Evolutionary conservation across 2,329 filamentous ascomycete genomes (phyloP).

Genomic region (Ophiostoma pallidulum): DNA sequence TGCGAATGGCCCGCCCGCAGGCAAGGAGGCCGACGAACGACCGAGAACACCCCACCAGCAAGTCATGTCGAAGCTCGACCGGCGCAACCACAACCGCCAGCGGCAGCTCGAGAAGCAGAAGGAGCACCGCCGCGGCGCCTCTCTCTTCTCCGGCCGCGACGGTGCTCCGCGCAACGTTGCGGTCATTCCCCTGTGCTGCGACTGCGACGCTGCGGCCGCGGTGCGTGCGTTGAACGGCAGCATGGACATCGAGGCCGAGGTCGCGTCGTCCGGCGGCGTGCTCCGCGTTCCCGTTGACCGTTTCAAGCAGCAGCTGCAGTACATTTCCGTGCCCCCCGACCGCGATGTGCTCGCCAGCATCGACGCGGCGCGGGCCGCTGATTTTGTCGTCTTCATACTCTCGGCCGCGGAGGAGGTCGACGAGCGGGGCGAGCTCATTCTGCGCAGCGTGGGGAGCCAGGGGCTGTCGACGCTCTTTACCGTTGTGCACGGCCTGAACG

Average conservation of each 20-base stretch:
- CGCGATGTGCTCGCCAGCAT: slow-evolving; percentile 67
- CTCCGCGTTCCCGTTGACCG: slow-evolving; percentile 66
- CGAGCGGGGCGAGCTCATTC: slow-evolving; percentile 69
- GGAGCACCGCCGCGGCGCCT: slow-evolving; percentile 69
- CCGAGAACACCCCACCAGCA: slow-evolving; percentile 91
- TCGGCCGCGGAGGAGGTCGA: slow-evolving; percentile 80
- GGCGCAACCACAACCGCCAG: slow-evolving; percentile 90
- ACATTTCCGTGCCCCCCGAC: slow-evolving; percentile 53
- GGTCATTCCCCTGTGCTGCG: slow-evolving; percentile 71
- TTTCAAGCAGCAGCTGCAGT: slow-evolving; percentile 92
- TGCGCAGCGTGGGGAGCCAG: slow-evolving; percentile 84
- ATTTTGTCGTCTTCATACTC: slow-evolving; percentile 82
- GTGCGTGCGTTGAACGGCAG: slow-evolving; percentile 65
- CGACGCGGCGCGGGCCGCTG: slow-evolving; percentile 78
- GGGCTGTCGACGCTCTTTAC: slow-evolving; percentile 90
- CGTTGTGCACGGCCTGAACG: slow-evolving; percentile 69
- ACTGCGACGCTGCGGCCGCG: slow-evolving; percentile 57
- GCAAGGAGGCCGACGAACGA: slow-evolving; percentile 67
- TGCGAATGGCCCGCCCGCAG: slow-evolving; percentile 34
- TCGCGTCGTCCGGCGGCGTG: slow-evolving; percentile 26
- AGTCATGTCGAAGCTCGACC: slow-evolving; percentile 94
- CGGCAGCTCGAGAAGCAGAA: slow-evolving; percentile 73
- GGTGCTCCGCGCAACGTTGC: slow-evolving; percentile 83
- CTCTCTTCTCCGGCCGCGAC: slow-evolving; percentile 76
- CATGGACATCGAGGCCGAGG: slow-evolving; percentile 61